Base-by-base conservation (phyloP, 2,329 filamentous ascomycete species). In the Diaporthe capsici region DNA sequence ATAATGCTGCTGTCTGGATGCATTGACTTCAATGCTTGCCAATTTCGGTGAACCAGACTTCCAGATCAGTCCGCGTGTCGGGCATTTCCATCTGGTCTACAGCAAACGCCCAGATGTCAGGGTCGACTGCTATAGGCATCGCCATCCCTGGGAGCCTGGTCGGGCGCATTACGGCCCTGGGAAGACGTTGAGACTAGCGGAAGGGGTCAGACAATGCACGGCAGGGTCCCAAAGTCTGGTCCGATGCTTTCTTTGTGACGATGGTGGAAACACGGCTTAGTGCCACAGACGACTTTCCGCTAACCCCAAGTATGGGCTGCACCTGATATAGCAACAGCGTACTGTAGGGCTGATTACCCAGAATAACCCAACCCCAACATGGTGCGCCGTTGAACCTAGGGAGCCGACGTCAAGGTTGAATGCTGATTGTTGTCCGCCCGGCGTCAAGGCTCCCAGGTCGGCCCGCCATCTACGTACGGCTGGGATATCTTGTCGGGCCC, bases 141-240 rank as follows among this genome's bases (percentile, higher is more conserved):
- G 47, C 47, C 31, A 39, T 53, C 20, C n/a, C 47, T 22, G 47
- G 47, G 31, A 12, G 47, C 47, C 53, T 53, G 31, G 31, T 17
- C 65, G 13, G 31, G 47, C n/a, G 65, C 47, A 68, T 68, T 51
- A 47, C 65, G 22, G 65, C 34, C 47, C 34, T 68, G 47, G 12
- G 25, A 47, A 53, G 47, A 53, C 63, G 44, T 68, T 68, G 44
- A n/a, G 63, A 37, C 63, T 68, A 51, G 47, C 13, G 47, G 47
- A 68, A 53, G 63, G 63, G 63, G 63, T 15, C 31, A 53, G 44
- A 53, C 31, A 68, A 68, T 68, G 65, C 65, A 39, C 47, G 63
- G 44, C 63, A 68, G 47, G 63, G 63, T 25, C 63, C 63, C 25
- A 28, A 68, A 53, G 25, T 53, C 22, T 68, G 65, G 65, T 68